Percentiles rank a stretch among this genome's conserved stretches.
Conservation (phyloP, 208 protist species). For the Trypanosoma conorhini region DNA sequence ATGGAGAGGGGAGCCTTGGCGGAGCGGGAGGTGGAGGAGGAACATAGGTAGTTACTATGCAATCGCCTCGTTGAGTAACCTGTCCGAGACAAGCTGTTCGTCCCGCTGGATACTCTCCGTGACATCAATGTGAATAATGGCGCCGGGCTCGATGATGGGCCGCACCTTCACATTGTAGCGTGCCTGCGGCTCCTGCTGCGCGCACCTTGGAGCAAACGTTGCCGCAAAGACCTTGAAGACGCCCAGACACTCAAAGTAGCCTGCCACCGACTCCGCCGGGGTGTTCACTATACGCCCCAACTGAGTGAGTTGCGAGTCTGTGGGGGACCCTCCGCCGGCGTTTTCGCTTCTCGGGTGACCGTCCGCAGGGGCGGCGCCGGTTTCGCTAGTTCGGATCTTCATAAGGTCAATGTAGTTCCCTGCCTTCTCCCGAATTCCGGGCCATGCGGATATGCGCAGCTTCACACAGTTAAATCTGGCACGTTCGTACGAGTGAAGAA, state of each 20-base stretch:
- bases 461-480: slow-evolving; percentile 62
- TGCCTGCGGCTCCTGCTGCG: neutral
- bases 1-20: neutral
- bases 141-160: slow-evolving; percentile 16
- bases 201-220: slow-evolving; percentile 8
- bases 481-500: slow-evolving; percentile 67
- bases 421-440: slow-evolving; percentile 40
- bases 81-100: slow-evolving; percentile 20
- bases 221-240: slow-evolving; percentile 53
- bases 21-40: slow-evolving; percentile 19
- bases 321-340: neutral
- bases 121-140: slow-evolving; percentile 23
- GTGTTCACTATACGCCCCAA: slow-evolving; percentile 34
- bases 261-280: slow-evolving; percentile 45
- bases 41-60: slow-evolving; percentile 8
- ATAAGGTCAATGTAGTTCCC: slow-evolving; percentile 42
- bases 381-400: slow-evolving; percentile 24
- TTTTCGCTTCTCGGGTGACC: neutral
- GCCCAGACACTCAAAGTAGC: slow-evolving; percentile 52
- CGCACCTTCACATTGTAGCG: slow-evolving; percentile 28
- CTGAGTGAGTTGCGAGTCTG: neutral
- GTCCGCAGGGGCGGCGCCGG: neutral
- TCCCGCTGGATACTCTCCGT: slow-evolving; percentile 18
- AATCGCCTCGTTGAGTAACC: slow-evolving; percentile 4
- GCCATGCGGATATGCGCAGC: slow-evolving; percentile 49